These are phyloP conservation scores for Parasitella parasitica DNA, from an alignment of 371 early-diverging fungal genomes.

Conservation along the genomic window DNA sequence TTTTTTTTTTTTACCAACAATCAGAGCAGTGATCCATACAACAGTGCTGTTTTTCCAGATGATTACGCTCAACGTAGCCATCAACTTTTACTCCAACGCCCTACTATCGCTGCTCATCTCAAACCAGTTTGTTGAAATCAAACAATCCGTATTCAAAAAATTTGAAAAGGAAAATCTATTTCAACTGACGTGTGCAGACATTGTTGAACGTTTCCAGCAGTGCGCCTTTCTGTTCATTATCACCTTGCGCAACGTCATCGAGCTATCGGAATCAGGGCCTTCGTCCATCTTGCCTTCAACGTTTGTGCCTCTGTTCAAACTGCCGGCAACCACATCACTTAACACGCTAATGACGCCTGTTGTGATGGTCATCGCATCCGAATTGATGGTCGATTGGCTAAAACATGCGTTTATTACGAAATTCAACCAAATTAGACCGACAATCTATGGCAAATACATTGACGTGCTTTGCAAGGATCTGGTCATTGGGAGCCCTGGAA, in stretches of 20 bases:
- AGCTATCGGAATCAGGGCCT: slow-evolving; percentile 74
- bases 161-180: slow-evolving; percentile 96
- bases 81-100: slow-evolving; percentile 94
- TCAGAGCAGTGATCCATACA: slow-evolving; percentile 77
- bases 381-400: slow-evolving; percentile 95
- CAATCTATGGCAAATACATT: slow-evolving; percentile 82
- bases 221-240: slow-evolving; percentile 85
- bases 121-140: slow-evolving; percentile 98
- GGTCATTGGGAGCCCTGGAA: slow-evolving; percentile 63
- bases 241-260: slow-evolving; percentile 84
- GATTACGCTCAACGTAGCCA: slow-evolving; percentile 93
- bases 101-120: slow-evolving; percentile 89
- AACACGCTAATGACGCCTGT: slow-evolving; percentile 77
- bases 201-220: slow-evolving; percentile 94
- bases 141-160: slow-evolving; percentile 92
- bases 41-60: slow-evolving; percentile 93
- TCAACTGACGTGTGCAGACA: slow-evolving; percentile 90
- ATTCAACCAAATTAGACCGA: slow-evolving; percentile 91
- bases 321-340: slow-evolving; percentile 57
- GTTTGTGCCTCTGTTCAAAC: slow-evolving; percentile 58
- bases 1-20: too few species aligned
- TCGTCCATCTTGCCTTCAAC: slow-evolving; percentile 66
- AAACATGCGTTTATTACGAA: slow-evolving; percentile 98
- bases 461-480: slow-evolving; percentile 90
- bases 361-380: slow-evolving; percentile 82